These are phyloP conservation scores for Colletotrichum endophyticum DNA, from an alignment of 2,329 filamentous ascomycete genomes.

Conservation along the genomic window DNA sequence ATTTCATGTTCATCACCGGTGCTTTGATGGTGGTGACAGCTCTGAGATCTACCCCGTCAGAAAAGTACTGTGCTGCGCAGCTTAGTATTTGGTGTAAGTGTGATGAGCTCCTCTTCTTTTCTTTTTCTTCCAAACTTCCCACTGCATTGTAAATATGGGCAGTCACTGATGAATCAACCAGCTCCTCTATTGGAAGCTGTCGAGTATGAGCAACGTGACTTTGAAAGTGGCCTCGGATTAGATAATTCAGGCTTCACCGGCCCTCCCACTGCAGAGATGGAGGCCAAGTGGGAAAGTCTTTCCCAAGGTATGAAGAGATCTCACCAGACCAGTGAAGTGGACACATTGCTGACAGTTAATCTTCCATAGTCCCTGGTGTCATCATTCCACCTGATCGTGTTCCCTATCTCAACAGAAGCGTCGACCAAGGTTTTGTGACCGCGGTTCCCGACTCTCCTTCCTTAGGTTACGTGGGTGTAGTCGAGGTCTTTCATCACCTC, in stretches of 20 bases:
- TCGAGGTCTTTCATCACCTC: not conserved
- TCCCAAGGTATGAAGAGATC: not conserved
- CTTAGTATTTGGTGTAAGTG: slow-evolving; percentile 1
- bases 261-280: not conserved
- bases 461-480: not conserved
- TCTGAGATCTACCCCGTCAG: not conserved
- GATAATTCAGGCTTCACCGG: not conserved
- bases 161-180: not conserved
- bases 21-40: not conserved
- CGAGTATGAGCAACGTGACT: not conserved
- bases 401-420: not conserved
- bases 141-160: not conserved
- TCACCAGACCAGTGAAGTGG: not conserved
- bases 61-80: not conserved
- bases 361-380: not conserved
- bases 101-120: not conserved
- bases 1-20: not conserved
- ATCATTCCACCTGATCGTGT: not conserved
- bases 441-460: not conserved
- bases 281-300: not conserved
- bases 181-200: not conserved
- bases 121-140: not conserved
- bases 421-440: not conserved
- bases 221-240: not conserved
- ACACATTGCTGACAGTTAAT: not conserved